Conservation (phyloP, 768 basidiomycete species). For the Tylopilus balloui region DNA sequence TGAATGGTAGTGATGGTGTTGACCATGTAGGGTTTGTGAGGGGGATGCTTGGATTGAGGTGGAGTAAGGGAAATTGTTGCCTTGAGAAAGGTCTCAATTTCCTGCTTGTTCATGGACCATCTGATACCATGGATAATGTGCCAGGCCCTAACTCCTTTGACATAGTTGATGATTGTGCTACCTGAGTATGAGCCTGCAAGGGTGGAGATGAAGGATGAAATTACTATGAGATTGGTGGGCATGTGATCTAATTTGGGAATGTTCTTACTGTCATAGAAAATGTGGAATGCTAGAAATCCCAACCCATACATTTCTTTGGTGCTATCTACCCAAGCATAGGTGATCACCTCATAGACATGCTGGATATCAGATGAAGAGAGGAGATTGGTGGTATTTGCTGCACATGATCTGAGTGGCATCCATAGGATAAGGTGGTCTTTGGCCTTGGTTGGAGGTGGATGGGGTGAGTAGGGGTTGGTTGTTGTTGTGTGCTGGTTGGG, state of each 20-base stretch:
- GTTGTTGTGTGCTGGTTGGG: too few species aligned
- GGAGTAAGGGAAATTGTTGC: conserved; percentile 14
- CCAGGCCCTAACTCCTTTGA: conserved; percentile 20
- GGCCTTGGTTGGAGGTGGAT: neutral
- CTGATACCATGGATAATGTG: conserved; percentile 20
- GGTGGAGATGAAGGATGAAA: neutral
- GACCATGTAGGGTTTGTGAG: conserved; percentile 13
- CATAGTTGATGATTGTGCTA: conserved; percentile 11
- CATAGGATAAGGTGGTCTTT: neutral
- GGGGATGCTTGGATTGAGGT: neutral
- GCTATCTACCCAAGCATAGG: neutral
- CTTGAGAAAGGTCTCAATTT: conserved; percentile 14
- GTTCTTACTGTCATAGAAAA: neutral
- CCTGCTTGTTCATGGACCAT: conserved; percentile 10
- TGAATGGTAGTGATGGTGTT: conserved; percentile 4
- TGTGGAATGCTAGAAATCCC: neutral
- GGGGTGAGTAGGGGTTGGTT: neutral
- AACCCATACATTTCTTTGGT: neutral
- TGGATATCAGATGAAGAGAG: neutral
- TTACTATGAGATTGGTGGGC: neutral
- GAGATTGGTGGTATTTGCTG: neutral
- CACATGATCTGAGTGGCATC: neutral
- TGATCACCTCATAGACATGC: neutral
- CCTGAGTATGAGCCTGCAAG: conserved; percentile 14
- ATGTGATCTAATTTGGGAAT: neutral